phyloP scores from a whole-genome alignment of 2,329 filamentous ascomycete genomes.

The Penicillium sp. region DNA sequence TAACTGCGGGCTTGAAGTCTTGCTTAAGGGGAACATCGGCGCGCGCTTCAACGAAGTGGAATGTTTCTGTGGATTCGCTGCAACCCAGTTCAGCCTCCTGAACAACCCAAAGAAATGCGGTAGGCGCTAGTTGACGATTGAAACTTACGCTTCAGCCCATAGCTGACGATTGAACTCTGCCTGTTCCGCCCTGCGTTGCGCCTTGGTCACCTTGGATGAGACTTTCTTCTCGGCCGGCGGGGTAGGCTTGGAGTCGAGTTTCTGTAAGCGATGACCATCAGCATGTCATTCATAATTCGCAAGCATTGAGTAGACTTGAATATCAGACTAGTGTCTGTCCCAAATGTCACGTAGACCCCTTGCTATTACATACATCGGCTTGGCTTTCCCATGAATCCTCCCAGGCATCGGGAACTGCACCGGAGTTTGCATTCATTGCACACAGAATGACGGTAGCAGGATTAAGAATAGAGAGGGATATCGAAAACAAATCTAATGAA shows the following conservation, averaged over 20 bases:
- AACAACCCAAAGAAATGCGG: neutral
- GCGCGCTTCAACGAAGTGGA: slow-evolving; percentile 70
- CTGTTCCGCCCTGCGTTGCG: slow-evolving; percentile 76
- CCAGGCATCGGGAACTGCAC: slow-evolving; percentile 73
- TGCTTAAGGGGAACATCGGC: slow-evolving; percentile 62
- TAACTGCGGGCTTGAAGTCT: slow-evolving; percentile 78
- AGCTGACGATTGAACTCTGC: slow-evolving; percentile 78
- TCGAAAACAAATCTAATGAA: neutral
- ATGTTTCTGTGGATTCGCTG: slow-evolving; percentile 71
- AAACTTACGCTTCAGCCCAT: slow-evolving; percentile 78
- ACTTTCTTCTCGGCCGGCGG: slow-evolving; percentile 44
- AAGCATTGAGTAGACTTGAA: neutral
- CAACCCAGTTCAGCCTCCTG: neutral
- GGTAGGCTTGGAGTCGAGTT: slow-evolving; percentile 38
- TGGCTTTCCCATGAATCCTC: slow-evolving; percentile 84
- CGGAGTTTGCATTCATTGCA: slow-evolving; percentile 46
- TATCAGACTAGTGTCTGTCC: neutral
- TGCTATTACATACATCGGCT: slow-evolving; percentile 59
- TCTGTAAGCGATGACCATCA: slow-evolving; percentile 27
- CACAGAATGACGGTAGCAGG: neutral
- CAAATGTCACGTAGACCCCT: neutral
- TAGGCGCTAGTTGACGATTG: neutral
- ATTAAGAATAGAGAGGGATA: slow-evolving; percentile 1
- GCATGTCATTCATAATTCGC: neutral
- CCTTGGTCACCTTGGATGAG: slow-evolving; percentile 61